phyloP scores from a whole-genome alignment of 2,329 filamentous ascomycete species.

The Harringtonia lauricola region DNA sequence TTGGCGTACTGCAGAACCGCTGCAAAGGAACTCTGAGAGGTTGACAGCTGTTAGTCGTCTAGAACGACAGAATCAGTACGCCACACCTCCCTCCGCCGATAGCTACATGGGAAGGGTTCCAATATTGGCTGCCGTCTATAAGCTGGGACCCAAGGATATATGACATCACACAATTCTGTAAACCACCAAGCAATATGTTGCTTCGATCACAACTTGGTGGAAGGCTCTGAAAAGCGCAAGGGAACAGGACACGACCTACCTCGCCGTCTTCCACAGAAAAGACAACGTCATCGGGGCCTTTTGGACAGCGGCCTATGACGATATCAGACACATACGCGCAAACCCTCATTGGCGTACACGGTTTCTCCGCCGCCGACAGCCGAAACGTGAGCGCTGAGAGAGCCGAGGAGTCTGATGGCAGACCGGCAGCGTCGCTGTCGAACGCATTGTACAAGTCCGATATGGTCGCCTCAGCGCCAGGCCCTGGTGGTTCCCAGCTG shows the following conservation, averaged over 20 bases:
- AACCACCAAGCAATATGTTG: constrained; percentile 4
- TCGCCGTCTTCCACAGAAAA: not conserved
- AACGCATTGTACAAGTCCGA: not conserved
- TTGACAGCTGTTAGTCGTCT: not conserved
- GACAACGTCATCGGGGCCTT: constrained; percentile 1
- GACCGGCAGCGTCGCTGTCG: not conserved
- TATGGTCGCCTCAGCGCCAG: not conserved
- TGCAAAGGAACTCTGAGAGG: too few relatives aligned
- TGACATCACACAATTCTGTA: constrained; percentile 2
- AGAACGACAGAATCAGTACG: not conserved
- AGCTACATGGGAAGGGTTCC: not conserved
- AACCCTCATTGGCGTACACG: not conserved
- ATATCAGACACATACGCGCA: constrained; percentile 4
- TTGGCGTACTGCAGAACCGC: too few relatives aligned
- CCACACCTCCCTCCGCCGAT: not conserved
- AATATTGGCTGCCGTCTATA: not conserved
- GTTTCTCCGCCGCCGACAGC: not conserved
- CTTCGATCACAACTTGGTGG: not conserved
- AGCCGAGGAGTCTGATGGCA: not conserved
- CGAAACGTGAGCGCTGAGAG: constrained; percentile 4
- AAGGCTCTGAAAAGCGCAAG: not conserved
- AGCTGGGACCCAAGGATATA: constrained; percentile 2
- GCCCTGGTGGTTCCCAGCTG: not conserved
- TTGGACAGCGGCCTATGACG: constrained; percentile 1
- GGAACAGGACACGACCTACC: not conserved